Evolutionary conservation across 1,139 yeast species (phyloP).

Genomic region (Nakaseomyces delphensis): DNA sequence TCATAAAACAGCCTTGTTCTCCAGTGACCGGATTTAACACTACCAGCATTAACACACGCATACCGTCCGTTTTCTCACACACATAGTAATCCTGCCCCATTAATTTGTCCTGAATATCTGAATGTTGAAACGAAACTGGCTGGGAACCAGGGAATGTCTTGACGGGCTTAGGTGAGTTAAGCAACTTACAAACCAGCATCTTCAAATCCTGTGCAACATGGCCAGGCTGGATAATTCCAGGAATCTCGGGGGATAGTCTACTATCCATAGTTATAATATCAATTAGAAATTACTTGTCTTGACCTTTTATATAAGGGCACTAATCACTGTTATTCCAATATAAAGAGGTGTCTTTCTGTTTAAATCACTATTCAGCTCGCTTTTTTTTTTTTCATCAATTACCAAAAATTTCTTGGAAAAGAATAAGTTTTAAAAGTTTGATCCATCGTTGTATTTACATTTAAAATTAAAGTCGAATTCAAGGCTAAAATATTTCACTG

Average conservation of each 20-base stretch:
- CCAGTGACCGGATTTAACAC: constrained; percentile 60
- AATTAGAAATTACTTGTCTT: no score
- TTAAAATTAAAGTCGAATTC: no score
- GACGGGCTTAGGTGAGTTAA: constrained; percentile 37
- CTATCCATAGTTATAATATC: constrained; percentile 33
- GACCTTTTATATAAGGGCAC: no score
- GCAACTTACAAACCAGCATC: constrained; percentile 58
- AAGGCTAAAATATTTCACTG: no score
- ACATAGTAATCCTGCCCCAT: constrained; percentile 67
- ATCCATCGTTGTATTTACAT: no score
- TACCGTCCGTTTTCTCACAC: constrained; percentile 93
- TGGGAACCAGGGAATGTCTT: constrained; percentile 77
- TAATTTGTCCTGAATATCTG: constrained; percentile 58
- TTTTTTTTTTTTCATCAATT: no score
- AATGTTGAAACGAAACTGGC: constrained; percentile 81
- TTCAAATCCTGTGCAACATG: constrained; percentile 61
- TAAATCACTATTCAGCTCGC: no score
- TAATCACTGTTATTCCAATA: not conserved
- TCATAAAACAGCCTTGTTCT: constrained; percentile 65
- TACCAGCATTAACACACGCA: constrained; percentile 65
- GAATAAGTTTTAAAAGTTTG: no score
- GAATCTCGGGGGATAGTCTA: constrained; percentile 70
- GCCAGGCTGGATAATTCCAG: constrained; percentile 70
- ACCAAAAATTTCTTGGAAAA: no score
- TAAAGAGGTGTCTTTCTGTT: no score